phyloP scores from a whole-genome alignment of 805 yeast genomes.

The Hanseniaspora jakobsenii region DNA sequence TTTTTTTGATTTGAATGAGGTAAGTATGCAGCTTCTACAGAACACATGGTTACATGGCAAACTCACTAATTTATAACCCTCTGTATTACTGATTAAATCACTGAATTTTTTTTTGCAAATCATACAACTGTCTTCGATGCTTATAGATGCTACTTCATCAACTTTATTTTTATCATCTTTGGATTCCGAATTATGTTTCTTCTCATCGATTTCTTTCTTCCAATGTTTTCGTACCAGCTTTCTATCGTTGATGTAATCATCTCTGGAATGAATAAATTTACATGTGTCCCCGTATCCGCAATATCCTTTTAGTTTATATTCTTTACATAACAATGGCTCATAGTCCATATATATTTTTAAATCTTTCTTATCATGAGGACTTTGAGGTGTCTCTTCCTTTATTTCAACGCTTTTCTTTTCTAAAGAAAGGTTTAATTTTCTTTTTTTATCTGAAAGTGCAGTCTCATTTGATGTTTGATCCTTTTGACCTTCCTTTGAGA shows the following conservation, averaged over 20 bases:
- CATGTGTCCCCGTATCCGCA: constrained; percentile 98
- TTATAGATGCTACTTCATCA: constrained; percentile 18
- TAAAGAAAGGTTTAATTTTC: constrained; percentile 2
- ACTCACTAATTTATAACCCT: constrained; percentile 39
- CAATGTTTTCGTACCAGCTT: constrained; percentile 52
- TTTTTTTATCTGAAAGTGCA: background rate
- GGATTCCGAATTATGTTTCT: constrained; percentile 4
- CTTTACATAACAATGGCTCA: constrained; percentile 91
- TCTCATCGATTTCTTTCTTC: constrained; percentile 34
- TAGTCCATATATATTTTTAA: constrained; percentile 62
- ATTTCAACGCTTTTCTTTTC: background rate
- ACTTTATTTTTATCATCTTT: constrained; percentile 20
- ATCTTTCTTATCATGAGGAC: background rate
- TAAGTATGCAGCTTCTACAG: constrained; percentile 50
- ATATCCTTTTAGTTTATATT: constrained; percentile 77
- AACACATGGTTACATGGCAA: constrained; percentile 54
- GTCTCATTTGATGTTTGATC: background rate
- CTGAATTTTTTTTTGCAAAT: constrained; percentile 44
- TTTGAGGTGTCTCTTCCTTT: background rate
- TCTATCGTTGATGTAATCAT: constrained; percentile 64
- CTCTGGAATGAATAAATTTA: constrained; percentile 84
- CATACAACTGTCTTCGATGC: constrained; percentile 49
- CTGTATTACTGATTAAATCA: too few species aligned
- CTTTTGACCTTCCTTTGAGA: too few species aligned
- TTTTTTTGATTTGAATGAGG: constrained; percentile 31